Evolutionary conservation across 352 stramenopile species (phyloP), one percentile per base, ranked within the genome.

Genomic region (Globisporangium nagaii): DNA sequence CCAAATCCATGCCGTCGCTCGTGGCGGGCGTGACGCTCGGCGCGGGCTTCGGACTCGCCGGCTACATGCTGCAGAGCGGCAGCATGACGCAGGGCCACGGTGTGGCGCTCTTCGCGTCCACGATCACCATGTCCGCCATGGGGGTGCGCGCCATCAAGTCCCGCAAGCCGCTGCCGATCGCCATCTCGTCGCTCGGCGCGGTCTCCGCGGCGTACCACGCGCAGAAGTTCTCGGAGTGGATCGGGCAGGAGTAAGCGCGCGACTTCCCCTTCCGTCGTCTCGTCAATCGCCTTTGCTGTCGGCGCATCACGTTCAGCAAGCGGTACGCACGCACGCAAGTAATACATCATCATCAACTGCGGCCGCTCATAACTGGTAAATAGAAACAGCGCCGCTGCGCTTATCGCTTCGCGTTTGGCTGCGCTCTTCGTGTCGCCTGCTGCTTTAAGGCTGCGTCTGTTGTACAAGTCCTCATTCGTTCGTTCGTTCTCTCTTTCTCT

Each of bases 111-210:
- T 79, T 90, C 50, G 66, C 90, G 58, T 94, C 84, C 20, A 79
- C 84, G 28, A 79, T 92, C 60, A 93, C 86, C 51, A 90, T 92
- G 81, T 79, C 76, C 31, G 75, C 79, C 20, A 96, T 96, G 86
- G 83, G 82, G 32, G 50, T 90, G 56, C 81, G 86, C 55, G 84
- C 84, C 37, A 75, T 94, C 48, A 73, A 73, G 59, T 86, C 70
- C 41, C 73, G 73, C 40, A 90, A 88, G 64, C 68, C 78, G 19
- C 59, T 96, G 10, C 84, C 86, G 1, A 80, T 91, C 45, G 73
- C 78, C 11, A 62, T 96, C 25, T 79, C 83, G 17, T 82, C 79
- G 19, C 66, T 95, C 28, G 84, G 84, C 52, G 83, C 81, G 2
- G 49, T 95, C 41, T 93, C 79, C 12, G 68, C 75, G 6, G 86